Percentiles rank a stretch among this genome's conserved stretches.
These are phyloP conservation scores for Hanseniaspora nectarophila DNA, from an alignment of 805 yeast genomes.

Conservation along the genomic window DNA sequence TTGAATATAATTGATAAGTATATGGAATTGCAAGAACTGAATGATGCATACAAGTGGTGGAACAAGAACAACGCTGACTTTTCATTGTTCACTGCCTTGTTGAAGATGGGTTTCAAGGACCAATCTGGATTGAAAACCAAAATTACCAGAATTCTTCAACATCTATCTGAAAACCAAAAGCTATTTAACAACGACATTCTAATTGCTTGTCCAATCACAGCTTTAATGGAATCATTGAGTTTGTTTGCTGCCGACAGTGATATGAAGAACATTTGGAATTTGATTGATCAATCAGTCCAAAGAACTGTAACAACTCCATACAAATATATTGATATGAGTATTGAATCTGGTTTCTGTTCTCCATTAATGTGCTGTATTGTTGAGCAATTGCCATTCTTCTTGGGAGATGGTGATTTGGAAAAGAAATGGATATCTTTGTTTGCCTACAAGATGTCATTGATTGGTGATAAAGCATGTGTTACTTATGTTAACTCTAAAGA, in stretches of 20 bases:
- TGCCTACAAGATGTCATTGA: conserved; percentile 35
- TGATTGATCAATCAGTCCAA: conserved; percentile 65
- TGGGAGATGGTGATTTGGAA: conserved; percentile 22
- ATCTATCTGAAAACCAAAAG: conserved; percentile 40
- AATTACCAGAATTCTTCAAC: conserved; percentile 38
- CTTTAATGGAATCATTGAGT: conserved; percentile 42
- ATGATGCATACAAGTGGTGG: conserved; percentile 67
- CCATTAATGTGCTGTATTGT: conserved; percentile 46
- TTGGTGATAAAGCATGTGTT: conserved; percentile 44
- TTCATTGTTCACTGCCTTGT: conserved; percentile 56
- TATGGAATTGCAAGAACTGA: conserved; percentile 48
- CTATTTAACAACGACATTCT: conserved; percentile 39
- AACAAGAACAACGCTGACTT: conserved; percentile 36
- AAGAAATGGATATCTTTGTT: conserved; percentile 43
- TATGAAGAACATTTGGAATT: conserved; percentile 38
- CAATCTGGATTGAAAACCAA: conserved; percentile 30
- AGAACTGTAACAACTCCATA: conserved; percentile 67
- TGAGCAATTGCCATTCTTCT: conserved; percentile 59
- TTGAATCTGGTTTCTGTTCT: conserved; percentile 32
- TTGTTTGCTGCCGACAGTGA: conserved; percentile 15
- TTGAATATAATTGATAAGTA: conserved; percentile 47
- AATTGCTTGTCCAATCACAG: conserved; percentile 43
- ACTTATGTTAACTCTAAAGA: not conserved
- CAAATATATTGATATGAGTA: conserved; percentile 60
- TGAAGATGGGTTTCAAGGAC: conserved; percentile 36